These are phyloP conservation scores for Ceratocystiopsis brevicomis DNA, from an alignment of 2,329 filamentous ascomycete species.

Conservation along the genomic window DNA sequence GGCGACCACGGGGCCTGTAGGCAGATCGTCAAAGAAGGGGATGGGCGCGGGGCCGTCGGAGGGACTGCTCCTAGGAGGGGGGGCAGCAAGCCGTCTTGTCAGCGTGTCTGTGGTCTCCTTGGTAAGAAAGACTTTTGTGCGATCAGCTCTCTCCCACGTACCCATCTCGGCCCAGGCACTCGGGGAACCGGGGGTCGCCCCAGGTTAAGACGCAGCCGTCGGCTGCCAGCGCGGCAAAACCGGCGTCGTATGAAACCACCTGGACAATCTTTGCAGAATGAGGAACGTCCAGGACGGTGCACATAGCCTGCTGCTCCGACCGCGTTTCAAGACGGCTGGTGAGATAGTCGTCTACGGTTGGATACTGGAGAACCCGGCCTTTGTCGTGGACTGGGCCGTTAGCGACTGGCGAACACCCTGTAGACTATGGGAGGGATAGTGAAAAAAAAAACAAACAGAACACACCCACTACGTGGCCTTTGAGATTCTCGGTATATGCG, in stretches of 20 bases:
- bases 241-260: slow-evolving; percentile 27
- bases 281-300: no score
- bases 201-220: slow-evolving; percentile 29
- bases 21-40: slow-evolving; percentile 33
- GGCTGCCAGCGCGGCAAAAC: slow-evolving; percentile 27
- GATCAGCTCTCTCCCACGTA: slow-evolving; percentile 6
- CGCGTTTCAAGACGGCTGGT: no score
- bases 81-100: no score
- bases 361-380: slow-evolving; percentile 14
- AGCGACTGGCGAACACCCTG: not conserved
- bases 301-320: no score
- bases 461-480: slow-evolving; percentile 15
- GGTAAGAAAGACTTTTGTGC: slow-evolving; percentile 11
- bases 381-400: slow-evolving; percentile 11
- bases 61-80: no score
- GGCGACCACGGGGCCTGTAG: slow-evolving; percentile 30
- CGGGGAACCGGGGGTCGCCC: slow-evolving; percentile 39
- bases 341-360: slow-evolving; percentile 4
- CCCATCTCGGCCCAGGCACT: slow-evolving; percentile 34
- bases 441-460: not conserved
- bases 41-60: slow-evolving; percentile 19
- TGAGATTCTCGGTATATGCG: slow-evolving; percentile 12
- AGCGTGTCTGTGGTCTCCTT: not conserved
- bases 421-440: not conserved
- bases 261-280: slow-evolving; percentile 16